These are phyloP conservation scores for Aspergillus ruber DNA, from an alignment of 2,329 filamentous ascomycete species.

Conservation along the genomic window DNA sequence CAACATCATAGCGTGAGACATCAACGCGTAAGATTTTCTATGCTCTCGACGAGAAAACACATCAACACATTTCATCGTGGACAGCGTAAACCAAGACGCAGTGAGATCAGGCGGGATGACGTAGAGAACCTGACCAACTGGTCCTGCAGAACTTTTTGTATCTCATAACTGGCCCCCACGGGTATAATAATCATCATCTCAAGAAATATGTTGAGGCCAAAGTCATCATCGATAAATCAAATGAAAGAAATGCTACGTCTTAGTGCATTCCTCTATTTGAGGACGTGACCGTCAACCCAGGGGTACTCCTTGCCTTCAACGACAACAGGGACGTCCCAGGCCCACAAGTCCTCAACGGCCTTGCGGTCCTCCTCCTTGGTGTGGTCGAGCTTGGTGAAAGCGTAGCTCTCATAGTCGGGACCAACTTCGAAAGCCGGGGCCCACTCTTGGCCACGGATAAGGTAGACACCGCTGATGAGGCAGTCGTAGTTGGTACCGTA, in stretches of 20 bases:
- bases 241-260: not conserved
- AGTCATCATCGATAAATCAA: not conserved
- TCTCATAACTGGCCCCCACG: no score
- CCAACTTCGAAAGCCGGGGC: conserved; percentile 89
- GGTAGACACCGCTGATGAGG: conserved; percentile 85
- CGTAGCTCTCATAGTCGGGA: conserved; percentile 94
- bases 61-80: conserved; percentile 15
- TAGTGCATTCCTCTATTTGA: conserved; percentile 67
- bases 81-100: conserved; percentile 5
- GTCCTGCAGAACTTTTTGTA: no score
- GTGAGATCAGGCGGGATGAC: not conserved
- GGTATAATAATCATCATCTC: no score
- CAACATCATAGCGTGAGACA: conserved; percentile 1
- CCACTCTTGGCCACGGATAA: conserved; percentile 87
- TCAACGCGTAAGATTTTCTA: conserved; percentile 5
- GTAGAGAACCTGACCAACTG: not conserved
- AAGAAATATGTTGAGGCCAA: not conserved
- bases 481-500: conserved; percentile 86
- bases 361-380: conserved; percentile 76
- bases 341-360: conserved; percentile 82
- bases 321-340: conserved; percentile 78
- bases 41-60: conserved; percentile 9
- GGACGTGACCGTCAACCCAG: conserved; percentile 92
- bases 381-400: conserved; percentile 93
- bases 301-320: conserved; percentile 82